Evolutionary conservation across 257 asterid genomes (phyloP), one percentile per base, ranked within the genome.

Genomic region (Ocimum tenuiflorum): DNA sequence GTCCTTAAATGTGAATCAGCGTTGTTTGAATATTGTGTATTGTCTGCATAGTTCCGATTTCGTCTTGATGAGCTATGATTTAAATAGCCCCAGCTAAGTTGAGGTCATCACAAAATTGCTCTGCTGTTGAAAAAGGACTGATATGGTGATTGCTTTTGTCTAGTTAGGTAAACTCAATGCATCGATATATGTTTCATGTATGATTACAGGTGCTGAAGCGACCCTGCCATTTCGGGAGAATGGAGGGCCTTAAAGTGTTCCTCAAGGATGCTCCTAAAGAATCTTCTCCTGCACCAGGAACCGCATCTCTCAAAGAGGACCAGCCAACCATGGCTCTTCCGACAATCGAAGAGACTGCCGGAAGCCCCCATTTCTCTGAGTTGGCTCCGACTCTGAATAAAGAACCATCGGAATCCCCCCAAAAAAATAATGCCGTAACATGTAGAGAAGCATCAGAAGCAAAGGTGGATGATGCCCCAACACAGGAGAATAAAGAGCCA

Each of bases 231-330:
- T 42, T 67, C 53, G 15, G 76, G 60, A 62, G 73, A 69, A 92
- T 92, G 99, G 95, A 82, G 77, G 91, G 77, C 65, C 78, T 70
- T 60, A 75, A 80, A 71, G 57, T 41, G 53, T 47, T 51, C n/a
- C 59, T 61, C 17, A 84, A 67, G 69, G 75, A 71, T 73, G 66
- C 79, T 68, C 73, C 78, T 55, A 53, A 76, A 19, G 84, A 77
- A 66, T 69, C 86, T 56, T 58, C 83, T 63, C 73, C 68, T 29
- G 60, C 72, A 24, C 77, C 87, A 29, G 71, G 61, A 50, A 50
- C 72, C 10, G 61, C 80, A 39, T 63, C 83, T 38, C 57, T 70
- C 20, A 55, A 55, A 36, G 79, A 79, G 62, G 81, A 81, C 69
- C 82, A 77, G 58, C 50, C 73, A 54, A 57, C 72, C 43, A 72